Evolutionary conservation across 2,329 filamentous ascomycete species (phyloP), one percentile per base, ranked within the genome.

Genomic region (Clarireedia paspali): DNA sequence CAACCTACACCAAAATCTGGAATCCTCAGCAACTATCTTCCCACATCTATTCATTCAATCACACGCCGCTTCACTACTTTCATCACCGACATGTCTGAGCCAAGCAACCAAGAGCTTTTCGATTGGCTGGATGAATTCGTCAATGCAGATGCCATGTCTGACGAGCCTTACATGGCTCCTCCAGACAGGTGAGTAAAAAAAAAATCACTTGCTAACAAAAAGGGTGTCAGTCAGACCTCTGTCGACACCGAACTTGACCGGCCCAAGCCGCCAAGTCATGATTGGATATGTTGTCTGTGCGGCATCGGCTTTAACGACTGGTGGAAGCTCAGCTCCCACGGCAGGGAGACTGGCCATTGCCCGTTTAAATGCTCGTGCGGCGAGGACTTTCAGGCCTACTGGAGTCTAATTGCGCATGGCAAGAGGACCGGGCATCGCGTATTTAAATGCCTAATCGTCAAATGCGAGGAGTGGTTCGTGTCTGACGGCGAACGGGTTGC

Each of bases 201-300:
- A 34, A 34, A 34, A 34, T 12, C 40, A 56, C 47, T 57, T 55
- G 58, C 62, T 63, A 63, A 64, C 54, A 61, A 64, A 61, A 62
- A 63, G 61, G 61, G 60, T 61, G 61, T 17, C 17, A 17, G 17
- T 17, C 17, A 17, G n/a, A n/a, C n/a, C n/a, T n/a, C n/a, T n/a
- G n/a, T n/a, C 17, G 17, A 17, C 17, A 17, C 17, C 17, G 17
- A 17, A 17, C 17, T 17, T 17, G 17, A 17, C 17, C 17, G 17
- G 17, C 17, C 17, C 17, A 17, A 17, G 17, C 17, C 17, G n/a
- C n/a, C n/a, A n/a, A n/a, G n/a, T 17, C 30, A 34, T 34, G 30
- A 34, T 12, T 34, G 30, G 30, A 12, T 34, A 34, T 34, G 30
- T 12, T 14, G 30, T 4, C 10, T 9, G 30, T 34, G 30, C 12